A percentile compares a stretch with the other conserved stretches of the same genome.
phyloP scores from a whole-genome alignment of 768 basidiomycete species.

The Obba rivulosa region DNA sequence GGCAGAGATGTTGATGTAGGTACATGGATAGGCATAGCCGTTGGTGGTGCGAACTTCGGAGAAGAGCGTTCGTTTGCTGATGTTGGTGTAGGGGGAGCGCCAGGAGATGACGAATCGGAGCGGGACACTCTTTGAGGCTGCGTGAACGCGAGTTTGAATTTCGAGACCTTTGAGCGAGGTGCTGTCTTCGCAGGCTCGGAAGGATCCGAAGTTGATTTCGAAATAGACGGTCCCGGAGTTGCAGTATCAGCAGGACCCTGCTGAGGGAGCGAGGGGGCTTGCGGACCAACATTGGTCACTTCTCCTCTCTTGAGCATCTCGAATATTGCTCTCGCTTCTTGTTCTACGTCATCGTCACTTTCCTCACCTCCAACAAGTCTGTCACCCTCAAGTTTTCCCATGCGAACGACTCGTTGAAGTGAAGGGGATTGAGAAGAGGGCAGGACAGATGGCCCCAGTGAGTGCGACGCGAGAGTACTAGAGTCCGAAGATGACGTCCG shows the following conservation, averaged over 20 bases:
- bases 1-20: constrained; percentile 8
- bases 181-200: constrained; percentile 1
- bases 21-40: constrained; percentile 9
- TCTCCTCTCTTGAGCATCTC: constrained; percentile 24
- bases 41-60: constrained; percentile 16
- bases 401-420: constrained; percentile 22
- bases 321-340: constrained; percentile 20
- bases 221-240: not conserved
- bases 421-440: constrained; percentile 22
- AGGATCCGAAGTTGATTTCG: not conserved
- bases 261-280: not conserved
- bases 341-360: constrained; percentile 25
- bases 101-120: not conserved
- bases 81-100: constrained; percentile 15
- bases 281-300: constrained; percentile 26
- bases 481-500: constrained; percentile 21
- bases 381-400: constrained; percentile 24
- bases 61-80: constrained; percentile 14
- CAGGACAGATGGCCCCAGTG: constrained; percentile 24
- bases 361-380: constrained; percentile 24
- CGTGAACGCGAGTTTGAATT: constrained; percentile 19
- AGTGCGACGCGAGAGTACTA: constrained; percentile 20
- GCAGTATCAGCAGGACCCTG: not conserved
- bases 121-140: constrained; percentile 3
- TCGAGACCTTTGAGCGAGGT: constrained; percentile 14